Evolutionary conservation across 2,329 filamentous ascomycete genomes (phyloP).

Genomic region (Cladophialophora bantiana): DNA sequence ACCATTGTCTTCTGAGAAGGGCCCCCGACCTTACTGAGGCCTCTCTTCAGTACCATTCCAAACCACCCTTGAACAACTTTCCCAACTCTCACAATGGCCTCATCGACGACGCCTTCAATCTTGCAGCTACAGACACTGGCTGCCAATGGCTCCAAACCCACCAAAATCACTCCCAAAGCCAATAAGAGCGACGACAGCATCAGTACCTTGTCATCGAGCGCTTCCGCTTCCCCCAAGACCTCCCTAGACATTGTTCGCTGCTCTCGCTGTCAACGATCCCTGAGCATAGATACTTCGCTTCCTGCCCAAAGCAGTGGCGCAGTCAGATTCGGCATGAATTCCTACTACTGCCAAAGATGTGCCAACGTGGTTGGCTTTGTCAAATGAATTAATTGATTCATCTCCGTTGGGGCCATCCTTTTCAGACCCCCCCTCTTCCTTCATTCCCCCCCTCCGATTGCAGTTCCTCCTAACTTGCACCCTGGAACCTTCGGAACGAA

Average conservation of each 20-base stretch:
- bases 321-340: conserved; percentile 58
- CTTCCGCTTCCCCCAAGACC: conserved; percentile 32
- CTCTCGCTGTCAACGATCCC: conserved; percentile 56
- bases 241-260: conserved; percentile 55
- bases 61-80: not conserved
- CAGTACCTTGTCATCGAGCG: conserved; percentile 35
- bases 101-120: conserved; percentile 34
- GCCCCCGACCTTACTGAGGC: not conserved
- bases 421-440: not conserved
- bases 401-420: not conserved
- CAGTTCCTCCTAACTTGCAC: conserved; percentile 6
- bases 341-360: conserved; percentile 53
- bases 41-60: not conserved
- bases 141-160: conserved; percentile 29
- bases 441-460: not conserved
- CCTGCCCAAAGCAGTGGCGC: conserved; percentile 45
- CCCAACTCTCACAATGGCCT: not conserved
- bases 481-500: conserved; percentile 12
- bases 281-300: conserved; percentile 49
- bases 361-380: conserved; percentile 40
- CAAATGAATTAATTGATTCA: conserved; percentile 33
- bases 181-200: conserved; percentile 38
- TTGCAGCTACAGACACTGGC: conserved; percentile 37
- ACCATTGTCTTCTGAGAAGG: not conserved
- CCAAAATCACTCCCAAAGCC: conserved; percentile 14